A percentile compares a stretch with the other conserved stretches of the same genome.
phyloP scores from a whole-genome alignment of 805 yeast species.

The Kregervanrija pseudodelftensis region DNA sequence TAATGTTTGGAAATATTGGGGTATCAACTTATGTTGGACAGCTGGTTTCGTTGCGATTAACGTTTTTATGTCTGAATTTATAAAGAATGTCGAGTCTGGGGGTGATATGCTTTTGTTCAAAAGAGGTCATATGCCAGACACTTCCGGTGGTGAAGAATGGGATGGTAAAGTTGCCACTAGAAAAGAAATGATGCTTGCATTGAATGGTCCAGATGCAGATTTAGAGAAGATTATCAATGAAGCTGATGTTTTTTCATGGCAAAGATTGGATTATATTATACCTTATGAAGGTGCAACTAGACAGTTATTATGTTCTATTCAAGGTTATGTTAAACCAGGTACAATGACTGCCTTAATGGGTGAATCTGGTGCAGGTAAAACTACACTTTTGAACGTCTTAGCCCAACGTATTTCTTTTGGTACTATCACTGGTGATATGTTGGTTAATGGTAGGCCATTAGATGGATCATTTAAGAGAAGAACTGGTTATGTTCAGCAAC shows the following conservation, averaged over 20 bases:
- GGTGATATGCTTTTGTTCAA: conserved; percentile 35
- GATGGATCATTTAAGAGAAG: conserved; percentile 46
- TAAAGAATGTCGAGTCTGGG: conserved; percentile 24
- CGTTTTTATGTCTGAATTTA: conserved; percentile 26
- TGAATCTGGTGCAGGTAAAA: conserved; percentile 58
- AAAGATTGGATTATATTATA: conserved; percentile 49
- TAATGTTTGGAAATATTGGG: conserved; percentile 43
- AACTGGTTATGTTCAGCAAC: conserved; percentile 51
- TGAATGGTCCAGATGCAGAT: conserved; percentile 27
- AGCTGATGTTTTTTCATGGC: conserved; percentile 60
- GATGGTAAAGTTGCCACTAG: conserved; percentile 34
- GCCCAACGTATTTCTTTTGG: conserved; percentile 47
- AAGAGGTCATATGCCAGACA: conserved; percentile 32
- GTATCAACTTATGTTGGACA: conserved; percentile 42
- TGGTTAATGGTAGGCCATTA: conserved; percentile 44
- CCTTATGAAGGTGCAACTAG: conserved; percentile 38
- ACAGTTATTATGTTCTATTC: conserved; percentile 35
- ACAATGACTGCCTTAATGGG: conserved; percentile 55
- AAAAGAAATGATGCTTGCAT: conserved; percentile 23
- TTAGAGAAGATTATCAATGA: conserved; percentile 32
- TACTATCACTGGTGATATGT: conserved; percentile 48
- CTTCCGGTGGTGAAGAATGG: conserved; percentile 28
- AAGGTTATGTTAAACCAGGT: conserved; percentile 44
- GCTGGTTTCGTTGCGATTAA: conserved; percentile 30
- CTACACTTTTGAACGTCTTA: conserved; percentile 46